Evolutionary conservation across 1,139 yeast species (phyloP).

Genomic region (Nakaseomyces sp.): DNA sequence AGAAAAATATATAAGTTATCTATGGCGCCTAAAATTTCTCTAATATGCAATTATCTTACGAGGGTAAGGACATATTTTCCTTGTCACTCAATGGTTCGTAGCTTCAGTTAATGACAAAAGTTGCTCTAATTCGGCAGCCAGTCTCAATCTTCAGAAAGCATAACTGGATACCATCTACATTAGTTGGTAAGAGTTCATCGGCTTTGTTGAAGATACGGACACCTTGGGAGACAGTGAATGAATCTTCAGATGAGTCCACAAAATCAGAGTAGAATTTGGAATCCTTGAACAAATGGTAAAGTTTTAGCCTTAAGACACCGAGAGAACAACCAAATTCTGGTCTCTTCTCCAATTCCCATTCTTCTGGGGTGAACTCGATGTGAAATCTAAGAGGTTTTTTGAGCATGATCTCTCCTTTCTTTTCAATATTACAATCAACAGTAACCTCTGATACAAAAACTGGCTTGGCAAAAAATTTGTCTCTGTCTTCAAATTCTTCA

Average conservation of each 20-base stretch:
- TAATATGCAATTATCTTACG: too few relatives aligned
- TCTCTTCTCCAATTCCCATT: slow-evolving; percentile 44
- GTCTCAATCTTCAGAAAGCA: slow-evolving; percentile 59
- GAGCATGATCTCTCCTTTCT: slow-evolving; percentile 23
- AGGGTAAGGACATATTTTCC: not conserved
- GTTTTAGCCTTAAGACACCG: slow-evolving; percentile 47
- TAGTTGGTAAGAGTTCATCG: slow-evolving; percentile 25
- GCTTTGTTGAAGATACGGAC: slow-evolving; percentile 32
- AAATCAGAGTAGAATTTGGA: slow-evolving; percentile 38
- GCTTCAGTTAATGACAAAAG: slow-evolving; percentile 1
- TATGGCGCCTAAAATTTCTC: too few relatives aligned
- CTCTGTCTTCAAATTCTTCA: slow-evolving; percentile 47
- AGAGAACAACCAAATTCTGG: slow-evolving; percentile 68
- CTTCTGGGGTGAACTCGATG: slow-evolving; percentile 76
- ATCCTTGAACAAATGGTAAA: slow-evolving; percentile 44
- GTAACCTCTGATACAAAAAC: slow-evolving; percentile 71
- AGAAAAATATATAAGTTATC: not conserved
- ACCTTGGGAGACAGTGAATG: slow-evolving; percentile 28
- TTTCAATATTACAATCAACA: slow-evolving; percentile 40
- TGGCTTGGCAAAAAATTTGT: slow-evolving; percentile 59
- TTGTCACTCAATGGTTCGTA: not conserved
- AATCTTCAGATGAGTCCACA: slow-evolving; percentile 11
- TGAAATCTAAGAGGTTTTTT: slow-evolving; percentile 47
- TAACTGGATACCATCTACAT: slow-evolving; percentile 42
- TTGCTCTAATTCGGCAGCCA: slow-evolving; percentile 32